These are phyloP conservation scores for Botryotinia narcissicola DNA, from an alignment of 2,329 filamentous ascomycete species.

Conservation along the genomic window DNA sequence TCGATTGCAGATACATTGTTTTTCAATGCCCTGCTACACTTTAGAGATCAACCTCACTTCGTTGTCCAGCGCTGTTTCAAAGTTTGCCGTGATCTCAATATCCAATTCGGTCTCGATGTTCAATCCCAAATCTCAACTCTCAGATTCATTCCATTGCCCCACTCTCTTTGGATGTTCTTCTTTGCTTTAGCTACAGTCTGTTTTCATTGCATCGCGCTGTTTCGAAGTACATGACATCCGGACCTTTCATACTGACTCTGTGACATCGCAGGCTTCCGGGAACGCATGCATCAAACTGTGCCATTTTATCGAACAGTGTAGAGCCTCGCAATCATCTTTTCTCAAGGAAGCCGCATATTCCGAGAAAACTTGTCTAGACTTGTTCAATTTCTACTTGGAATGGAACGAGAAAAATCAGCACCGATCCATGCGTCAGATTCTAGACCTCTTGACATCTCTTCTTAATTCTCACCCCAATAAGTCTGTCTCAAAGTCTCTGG, in stretches of 20 bases:
- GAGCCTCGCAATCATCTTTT: slow-evolving; percentile 46
- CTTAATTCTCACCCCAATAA: slow-evolving; percentile 50
- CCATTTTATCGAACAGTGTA: slow-evolving; percentile 59
- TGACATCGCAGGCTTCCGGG: slow-evolving; percentile 43
- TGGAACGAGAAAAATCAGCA: slow-evolving; percentile 67
- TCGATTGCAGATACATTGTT: not conserved
- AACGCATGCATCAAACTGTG: slow-evolving; percentile 60
- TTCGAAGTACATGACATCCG: not conserved
- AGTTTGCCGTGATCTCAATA: not conserved
- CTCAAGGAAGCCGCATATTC: slow-evolving; percentile 53
- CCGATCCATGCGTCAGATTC: slow-evolving; percentile 60
- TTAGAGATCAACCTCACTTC: not conserved
- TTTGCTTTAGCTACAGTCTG: not conserved
- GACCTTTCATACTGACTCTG: not conserved
- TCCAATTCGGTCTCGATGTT: not conserved
- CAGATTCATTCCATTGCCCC: not conserved
- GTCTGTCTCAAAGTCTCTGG: slow-evolving; percentile 44
- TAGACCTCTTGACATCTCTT: slow-evolving; percentile 55
- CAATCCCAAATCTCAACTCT: not conserved
- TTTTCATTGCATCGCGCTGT: not conserved
- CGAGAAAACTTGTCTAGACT: slow-evolving; percentile 45
- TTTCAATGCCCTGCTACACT: not conserved
- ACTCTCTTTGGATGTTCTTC: not conserved
- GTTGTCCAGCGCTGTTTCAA: not conserved
- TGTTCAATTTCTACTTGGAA: slow-evolving; percentile 63